Evolutionary conservation across 805 yeast species (phyloP).

Genomic region (Candida endomychidarum): DNA sequence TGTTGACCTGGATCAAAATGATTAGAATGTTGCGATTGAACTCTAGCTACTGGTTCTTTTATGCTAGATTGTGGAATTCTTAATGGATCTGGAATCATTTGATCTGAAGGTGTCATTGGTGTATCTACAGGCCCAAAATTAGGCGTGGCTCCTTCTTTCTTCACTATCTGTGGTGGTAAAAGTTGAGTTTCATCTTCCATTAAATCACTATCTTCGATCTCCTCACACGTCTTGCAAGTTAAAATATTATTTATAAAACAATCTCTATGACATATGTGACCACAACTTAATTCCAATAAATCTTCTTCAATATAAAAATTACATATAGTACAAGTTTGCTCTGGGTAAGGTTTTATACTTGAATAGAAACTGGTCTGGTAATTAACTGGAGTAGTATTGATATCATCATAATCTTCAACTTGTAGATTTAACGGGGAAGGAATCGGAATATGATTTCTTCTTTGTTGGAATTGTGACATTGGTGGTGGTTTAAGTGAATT

Average conservation of each 20-base stretch:
- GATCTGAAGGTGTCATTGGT: constrained; percentile 19
- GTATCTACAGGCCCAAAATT: constrained; percentile 14
- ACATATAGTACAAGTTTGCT: constrained; percentile 14
- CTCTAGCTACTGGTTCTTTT: not conserved
- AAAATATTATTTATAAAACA: constrained; percentile 21
- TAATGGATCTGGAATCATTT: constrained; percentile 19
- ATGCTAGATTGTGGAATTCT: not conserved
- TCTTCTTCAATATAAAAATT: constrained; percentile 17
- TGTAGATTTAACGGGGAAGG: constrained; percentile 16
- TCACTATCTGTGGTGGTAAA: not conserved
- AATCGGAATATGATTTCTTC: constrained; percentile 6
- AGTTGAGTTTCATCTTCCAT: not conserved
- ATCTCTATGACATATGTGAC: constrained; percentile 26
- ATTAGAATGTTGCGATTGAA: not conserved
- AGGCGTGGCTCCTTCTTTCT: constrained; percentile 9
- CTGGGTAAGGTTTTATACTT: not conserved
- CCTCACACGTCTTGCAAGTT: constrained; percentile 16
- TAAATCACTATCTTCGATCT: not conserved
- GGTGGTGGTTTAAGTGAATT: too few relatives aligned
- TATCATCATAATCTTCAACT: constrained; percentile 5
- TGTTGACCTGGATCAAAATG: constrained; percentile 3
- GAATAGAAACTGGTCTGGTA: not conserved
- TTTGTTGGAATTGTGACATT: not conserved
- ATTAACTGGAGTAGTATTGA: constrained; percentile 3
- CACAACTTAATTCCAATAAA: constrained; percentile 21